Percentiles rank a stretch among this genome's conserved stretches.
Evolutionary conservation across 768 basidiomycete species (phyloP).

Genomic region (Galerina marginata): DNA sequence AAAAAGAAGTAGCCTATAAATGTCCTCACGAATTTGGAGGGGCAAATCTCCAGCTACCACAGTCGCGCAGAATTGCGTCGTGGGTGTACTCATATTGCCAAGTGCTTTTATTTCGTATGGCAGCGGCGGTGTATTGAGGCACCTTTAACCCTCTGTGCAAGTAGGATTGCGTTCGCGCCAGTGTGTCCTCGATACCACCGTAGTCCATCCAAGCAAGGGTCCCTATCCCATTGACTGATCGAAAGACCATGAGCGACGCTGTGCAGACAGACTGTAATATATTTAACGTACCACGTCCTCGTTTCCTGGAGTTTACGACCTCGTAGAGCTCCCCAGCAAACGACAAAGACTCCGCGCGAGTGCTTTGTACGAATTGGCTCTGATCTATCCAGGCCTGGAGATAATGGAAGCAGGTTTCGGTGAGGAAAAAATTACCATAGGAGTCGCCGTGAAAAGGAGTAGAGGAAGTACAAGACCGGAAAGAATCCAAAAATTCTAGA

Average conservation of each 20-base stretch:
- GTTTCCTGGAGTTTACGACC: constrained; percentile 14
- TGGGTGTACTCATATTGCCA: no score
- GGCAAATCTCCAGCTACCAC: constrained; percentile 10
- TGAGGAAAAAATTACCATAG: neutral
- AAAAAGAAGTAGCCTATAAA: no score
- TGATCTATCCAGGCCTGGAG: neutral
- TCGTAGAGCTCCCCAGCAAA: constrained; percentile 17
- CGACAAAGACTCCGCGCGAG: neutral
- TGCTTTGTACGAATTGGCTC: neutral
- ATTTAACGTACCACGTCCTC: constrained; percentile 3
- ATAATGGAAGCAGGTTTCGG: neutral
- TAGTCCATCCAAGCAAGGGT: neutral
- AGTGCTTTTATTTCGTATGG: neutral
- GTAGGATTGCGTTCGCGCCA: constrained; percentile 5
- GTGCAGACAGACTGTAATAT: no score
- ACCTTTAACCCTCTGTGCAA: neutral
- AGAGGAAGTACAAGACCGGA: neutral
- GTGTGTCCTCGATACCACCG: constrained; percentile 10
- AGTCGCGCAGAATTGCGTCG: constrained; percentile 3
- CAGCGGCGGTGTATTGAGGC: neutral
- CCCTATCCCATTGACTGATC: neutral
- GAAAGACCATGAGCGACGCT: no score
- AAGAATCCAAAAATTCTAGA: no score
- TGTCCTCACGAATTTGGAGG: constrained; percentile 8
- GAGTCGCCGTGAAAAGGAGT: neutral